Evolutionary conservation across 2,329 filamentous ascomycete genomes (phyloP).

Genomic region (Venturiaceae sp.): DNA sequence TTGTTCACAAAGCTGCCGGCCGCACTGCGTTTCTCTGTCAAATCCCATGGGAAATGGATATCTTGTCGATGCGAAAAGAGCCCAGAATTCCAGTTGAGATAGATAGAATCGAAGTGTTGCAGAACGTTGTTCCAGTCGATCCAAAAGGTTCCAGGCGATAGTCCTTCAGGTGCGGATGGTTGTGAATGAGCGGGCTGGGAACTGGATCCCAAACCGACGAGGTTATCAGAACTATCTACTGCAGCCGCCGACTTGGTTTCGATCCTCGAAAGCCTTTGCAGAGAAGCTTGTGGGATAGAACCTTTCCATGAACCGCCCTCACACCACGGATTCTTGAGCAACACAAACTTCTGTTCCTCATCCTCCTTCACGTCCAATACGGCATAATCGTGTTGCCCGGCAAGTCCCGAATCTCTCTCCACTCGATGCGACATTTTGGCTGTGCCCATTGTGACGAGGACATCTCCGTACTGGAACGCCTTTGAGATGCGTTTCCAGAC

Average conservation of each 20-base stretch:
- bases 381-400: constrained; percentile 89
- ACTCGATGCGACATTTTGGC: constrained; percentile 69
- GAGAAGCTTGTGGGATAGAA: constrained; percentile 15
- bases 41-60: constrained; percentile 78
- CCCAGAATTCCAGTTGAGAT: constrained; percentile 92
- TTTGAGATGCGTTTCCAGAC: constrained; percentile 71
- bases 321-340: constrained; percentile 95
- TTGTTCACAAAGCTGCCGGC: constrained; percentile 64
- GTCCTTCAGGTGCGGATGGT: constrained; percentile 16
- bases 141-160: constrained; percentile 76
- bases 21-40: constrained; percentile 44
- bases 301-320: constrained; percentile 68
- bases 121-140: constrained; percentile 79
- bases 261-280: neutral
- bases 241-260: no score
- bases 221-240: no score
- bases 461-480: constrained; percentile 67
- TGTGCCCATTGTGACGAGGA: constrained; percentile 84
- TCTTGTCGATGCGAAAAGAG: constrained; percentile 77
- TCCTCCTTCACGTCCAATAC: constrained; percentile 68
- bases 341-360: constrained; percentile 53
- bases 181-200: neutral
- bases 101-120: constrained; percentile 91
- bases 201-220: no score
- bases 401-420: constrained; percentile 71